phyloP scores from a whole-genome alignment of 2,329 filamentous ascomycete species.

The Xylariaceae sp. region DNA sequence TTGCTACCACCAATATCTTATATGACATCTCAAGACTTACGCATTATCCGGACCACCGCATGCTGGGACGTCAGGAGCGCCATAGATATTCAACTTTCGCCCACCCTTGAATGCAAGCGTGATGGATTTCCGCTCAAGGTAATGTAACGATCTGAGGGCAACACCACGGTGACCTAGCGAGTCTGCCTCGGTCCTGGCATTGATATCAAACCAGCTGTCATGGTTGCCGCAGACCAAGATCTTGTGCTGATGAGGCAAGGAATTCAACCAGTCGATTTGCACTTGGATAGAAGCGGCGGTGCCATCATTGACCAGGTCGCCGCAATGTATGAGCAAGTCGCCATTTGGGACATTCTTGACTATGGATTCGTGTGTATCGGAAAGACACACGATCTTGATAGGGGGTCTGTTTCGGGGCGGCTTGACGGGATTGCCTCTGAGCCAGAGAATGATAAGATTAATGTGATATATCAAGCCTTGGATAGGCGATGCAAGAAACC shows the following conservation, averaged over 20 bases:
- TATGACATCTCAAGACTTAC: conserved; percentile 22
- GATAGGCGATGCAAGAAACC: conserved; percentile 64
- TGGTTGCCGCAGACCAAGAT: conserved; percentile 85
- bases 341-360: conserved; percentile 63
- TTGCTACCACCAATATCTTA: too few species aligned
- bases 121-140: conserved; percentile 67
- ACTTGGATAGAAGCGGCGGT: conserved; percentile 69
- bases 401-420: conserved; percentile 50
- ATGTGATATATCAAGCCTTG: conserved; percentile 57
- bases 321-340: conserved; percentile 85
- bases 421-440: conserved; percentile 62
- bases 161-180: conserved; percentile 47
- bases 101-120: conserved; percentile 58
- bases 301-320: conserved; percentile 75
- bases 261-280: conserved; percentile 78
- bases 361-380: conserved; percentile 75
- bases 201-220: conserved; percentile 76
- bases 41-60: conserved; percentile 69
- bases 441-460: conserved; percentile 59
- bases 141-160: conserved; percentile 65
- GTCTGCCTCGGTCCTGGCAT: conserved; percentile 55
- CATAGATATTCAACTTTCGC: conserved; percentile 68
- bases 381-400: conserved; percentile 80
- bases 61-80: conserved; percentile 73
- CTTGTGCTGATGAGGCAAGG: conserved; percentile 73